phyloP scores from a whole-genome alignment of 129 eudicot genomes.

The Apium graveolens region DNA sequence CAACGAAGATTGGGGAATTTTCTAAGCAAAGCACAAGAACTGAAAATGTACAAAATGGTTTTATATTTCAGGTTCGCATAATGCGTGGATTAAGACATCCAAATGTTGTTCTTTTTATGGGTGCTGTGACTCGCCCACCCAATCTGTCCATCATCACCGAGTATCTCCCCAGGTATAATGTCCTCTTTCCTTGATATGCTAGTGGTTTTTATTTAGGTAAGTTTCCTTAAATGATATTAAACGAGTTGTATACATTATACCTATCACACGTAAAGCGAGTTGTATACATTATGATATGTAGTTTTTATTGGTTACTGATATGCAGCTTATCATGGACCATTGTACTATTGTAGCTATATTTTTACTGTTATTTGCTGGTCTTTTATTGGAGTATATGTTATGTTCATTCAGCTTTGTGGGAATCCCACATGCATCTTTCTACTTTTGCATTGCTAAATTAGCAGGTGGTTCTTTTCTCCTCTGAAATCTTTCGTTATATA shows the following conservation, averaged over 20 bases:
- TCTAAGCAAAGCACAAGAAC: conserved; percentile 5
- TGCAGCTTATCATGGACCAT: neutral
- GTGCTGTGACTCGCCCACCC: conserved; percentile 99
- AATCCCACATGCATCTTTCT: neutral
- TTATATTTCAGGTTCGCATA: conserved; percentile 68
- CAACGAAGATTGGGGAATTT: conserved; percentile 5
- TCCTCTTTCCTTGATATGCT: conserved; percentile 6
- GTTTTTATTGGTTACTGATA: neutral
- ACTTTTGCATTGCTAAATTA: neutral
- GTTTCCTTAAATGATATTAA: neutral
- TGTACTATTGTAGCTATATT: neutral
- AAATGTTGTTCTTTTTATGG: conserved; percentile 95
- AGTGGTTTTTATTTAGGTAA: neutral
- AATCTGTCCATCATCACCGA: conserved; percentile 90
- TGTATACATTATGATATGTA: neutral
- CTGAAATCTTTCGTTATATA: neutral
- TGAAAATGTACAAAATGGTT: conserved; percentile 11
- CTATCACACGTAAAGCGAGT: no score
- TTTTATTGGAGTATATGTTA: neutral
- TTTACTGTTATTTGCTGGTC: neutral
- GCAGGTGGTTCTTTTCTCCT: neutral
- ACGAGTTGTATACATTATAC: neutral
- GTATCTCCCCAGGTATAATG: conserved; percentile 77
- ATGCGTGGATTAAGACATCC: conserved; percentile 99
- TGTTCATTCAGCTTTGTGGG: neutral